Conservation (phyloP, 495 filamentous ascomycete species). For the Neurospora sp. region DNA sequence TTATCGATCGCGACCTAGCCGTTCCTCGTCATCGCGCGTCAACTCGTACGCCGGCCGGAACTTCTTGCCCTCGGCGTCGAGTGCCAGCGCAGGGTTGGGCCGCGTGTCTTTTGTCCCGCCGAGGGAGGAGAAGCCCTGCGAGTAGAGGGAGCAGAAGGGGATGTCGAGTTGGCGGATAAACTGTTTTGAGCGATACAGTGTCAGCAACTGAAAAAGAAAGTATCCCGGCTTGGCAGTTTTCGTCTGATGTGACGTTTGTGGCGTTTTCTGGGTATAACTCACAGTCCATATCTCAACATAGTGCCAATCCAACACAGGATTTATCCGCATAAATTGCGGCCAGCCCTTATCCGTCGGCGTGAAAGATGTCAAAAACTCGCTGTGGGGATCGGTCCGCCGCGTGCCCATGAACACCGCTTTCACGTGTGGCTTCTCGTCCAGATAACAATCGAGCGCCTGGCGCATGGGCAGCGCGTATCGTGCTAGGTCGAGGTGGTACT, state of each 20-base stretch:
- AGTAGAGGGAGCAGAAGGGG: slow-evolving; percentile 77
- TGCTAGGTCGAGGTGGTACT: slow-evolving; percentile 68
- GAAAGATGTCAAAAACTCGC: slow-evolving; percentile 65
- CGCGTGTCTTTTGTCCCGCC: slow-evolving; percentile 85
- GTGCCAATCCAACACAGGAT: slow-evolving; percentile 96
- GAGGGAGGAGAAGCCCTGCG: slow-evolving; percentile 55
- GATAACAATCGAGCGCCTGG: slow-evolving; percentile 66
- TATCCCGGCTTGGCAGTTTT: background rate
- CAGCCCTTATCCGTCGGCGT: slow-evolving; percentile 80
- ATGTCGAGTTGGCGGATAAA: slow-evolving; percentile 75
- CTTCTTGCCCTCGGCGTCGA: slow-evolving; percentile 23
- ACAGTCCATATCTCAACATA: slow-evolving; percentile 91
- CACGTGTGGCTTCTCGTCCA: slow-evolving; percentile 49
- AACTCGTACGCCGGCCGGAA: slow-evolving; percentile 85
- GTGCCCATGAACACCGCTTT: slow-evolving; percentile 91
- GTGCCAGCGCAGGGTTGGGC: slow-evolving; percentile 69
- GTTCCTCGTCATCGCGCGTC: slow-evolving; percentile 72
- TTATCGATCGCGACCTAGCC: slow-evolving; percentile 59
- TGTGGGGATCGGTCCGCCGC: slow-evolving; percentile 84
- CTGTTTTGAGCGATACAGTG: slow-evolving; percentile 23
- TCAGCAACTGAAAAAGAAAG: background rate
- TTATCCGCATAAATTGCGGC: slow-evolving; percentile 86
- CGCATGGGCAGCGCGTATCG: slow-evolving; percentile 74
- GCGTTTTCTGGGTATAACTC: slow-evolving; percentile 21
- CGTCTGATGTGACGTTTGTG: background rate